Evolutionary conservation across 176 grass and related monocot genomes (phyloP).

Genomic region (Musa beccarii): DNA sequence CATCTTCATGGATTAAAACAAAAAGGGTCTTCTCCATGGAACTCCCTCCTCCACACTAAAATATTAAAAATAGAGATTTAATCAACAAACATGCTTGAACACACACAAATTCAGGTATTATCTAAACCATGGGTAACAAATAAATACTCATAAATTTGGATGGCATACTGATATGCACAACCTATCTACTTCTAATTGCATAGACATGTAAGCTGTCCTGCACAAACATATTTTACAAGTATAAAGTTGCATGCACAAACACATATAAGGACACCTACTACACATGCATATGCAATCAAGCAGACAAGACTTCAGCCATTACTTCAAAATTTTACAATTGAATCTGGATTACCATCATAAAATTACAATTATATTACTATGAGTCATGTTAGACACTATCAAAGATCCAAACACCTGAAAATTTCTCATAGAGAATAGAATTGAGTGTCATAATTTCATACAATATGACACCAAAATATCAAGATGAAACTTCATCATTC

Average conservation of each 20-base stretch:
- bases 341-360: background rate
- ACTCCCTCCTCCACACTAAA: conserved; percentile 49
- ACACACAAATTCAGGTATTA: background rate
- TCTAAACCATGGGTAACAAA: background rate
- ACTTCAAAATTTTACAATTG: background rate
- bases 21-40: conserved; percentile 38
- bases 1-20: conserved; percentile 30
- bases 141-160: background rate
- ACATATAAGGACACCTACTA: too few species aligned
- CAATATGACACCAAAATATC: too few species aligned
- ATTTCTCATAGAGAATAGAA: too few species aligned
- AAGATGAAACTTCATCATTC: too few species aligned
- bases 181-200: background rate
- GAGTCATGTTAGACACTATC: too few species aligned
- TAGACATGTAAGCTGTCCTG: background rate
- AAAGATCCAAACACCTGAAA: too few species aligned
- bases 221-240: background rate
- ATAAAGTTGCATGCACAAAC: background rate
- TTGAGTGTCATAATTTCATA: too few species aligned
- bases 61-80: conserved; percentile 9
- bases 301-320: background rate
- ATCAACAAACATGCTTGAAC: conserved; percentile 6
- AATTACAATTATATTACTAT: background rate
- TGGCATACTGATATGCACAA: background rate
- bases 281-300: too few species aligned